Evolutionary conservation across 2,329 filamentous ascomycete species (phyloP).

Genomic region (Rhinocladiella similis): DNA sequence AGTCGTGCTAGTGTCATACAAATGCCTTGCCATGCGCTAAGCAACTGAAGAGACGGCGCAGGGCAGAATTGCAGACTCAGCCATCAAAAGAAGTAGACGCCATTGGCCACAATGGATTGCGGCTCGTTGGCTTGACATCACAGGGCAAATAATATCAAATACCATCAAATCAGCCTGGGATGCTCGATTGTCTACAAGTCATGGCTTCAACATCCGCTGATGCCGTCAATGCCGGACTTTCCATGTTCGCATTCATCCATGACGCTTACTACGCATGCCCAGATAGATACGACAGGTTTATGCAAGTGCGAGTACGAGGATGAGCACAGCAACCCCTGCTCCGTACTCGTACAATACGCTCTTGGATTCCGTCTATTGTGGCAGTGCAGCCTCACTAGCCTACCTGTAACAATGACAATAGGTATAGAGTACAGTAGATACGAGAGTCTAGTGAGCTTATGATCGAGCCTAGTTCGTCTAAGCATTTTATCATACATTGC

Average conservation of each 20-base stretch:
- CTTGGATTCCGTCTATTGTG: no score
- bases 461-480: no score
- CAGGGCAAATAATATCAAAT: neutral
- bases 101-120: neutral
- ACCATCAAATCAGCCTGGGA: neutral
- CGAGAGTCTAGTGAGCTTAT: neutral
- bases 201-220: neutral
- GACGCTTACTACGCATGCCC: neutral
- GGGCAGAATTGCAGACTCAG: neutral
- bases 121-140: neutral
- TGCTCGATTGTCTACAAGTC: neutral
- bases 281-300: neutral
- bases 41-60: neutral
- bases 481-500: no score
- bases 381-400: no score
- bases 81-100: neutral
- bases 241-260: neutral
- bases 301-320: neutral
- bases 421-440: no score
- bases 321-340: no score
- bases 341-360: no score
- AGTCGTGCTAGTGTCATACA: no score
- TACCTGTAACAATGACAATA: no score
- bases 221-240: neutral
- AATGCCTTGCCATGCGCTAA: slow-evolving; percentile 2